phyloP scores from a whole-genome alignment of 768 basidiomycete species.

The Hygrophorus pudorinus region DNA sequence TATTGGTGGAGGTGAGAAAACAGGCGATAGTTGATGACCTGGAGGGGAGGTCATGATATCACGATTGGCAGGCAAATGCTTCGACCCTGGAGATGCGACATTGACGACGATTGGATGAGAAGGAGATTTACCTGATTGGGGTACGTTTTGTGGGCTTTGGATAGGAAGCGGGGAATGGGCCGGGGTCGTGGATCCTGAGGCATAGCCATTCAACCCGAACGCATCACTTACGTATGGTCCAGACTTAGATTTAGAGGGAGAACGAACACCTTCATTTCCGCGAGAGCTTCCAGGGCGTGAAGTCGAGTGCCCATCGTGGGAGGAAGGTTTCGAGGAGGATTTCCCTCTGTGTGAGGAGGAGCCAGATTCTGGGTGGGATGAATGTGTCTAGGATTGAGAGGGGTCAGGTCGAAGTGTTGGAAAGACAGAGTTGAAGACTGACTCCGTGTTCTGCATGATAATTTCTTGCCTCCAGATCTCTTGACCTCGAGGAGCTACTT shows the following conservation, averaged over 20 bases:
- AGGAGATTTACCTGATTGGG: conserved; percentile 15
- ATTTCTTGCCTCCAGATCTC: conserved; percentile 29
- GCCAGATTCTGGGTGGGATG: not conserved
- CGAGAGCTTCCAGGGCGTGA: too few species aligned
- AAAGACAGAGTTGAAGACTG: conserved; percentile 15
- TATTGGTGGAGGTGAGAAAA: not conserved
- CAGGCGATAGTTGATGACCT: not conserved
- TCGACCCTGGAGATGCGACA: conserved; percentile 26
- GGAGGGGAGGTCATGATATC: not conserved
- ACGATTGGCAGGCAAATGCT: not conserved
- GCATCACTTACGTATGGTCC: conserved; percentile 28
- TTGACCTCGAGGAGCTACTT: conserved; percentile 31
- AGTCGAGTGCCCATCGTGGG: not conserved
- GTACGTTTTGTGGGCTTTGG: too few species aligned
- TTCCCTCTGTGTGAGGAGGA: not conserved
- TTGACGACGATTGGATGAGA: conserved; percentile 32
- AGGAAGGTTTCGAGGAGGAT: not conserved
- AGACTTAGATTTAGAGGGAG: conserved; percentile 20
- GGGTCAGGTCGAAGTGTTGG: conserved; percentile 6
- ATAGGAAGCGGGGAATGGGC: conserved; percentile 2
- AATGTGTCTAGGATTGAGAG: conserved; percentile 7
- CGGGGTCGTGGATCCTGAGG: conserved; percentile 8
- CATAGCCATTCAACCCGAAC: conserved; percentile 19
- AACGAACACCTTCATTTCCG: conserved; percentile 7
- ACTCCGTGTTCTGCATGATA: conserved; percentile 33